Percentiles rank a stretch among this genome's conserved stretches.
Conservation (phyloP, 805 yeast species). For the Lipomyces anomalus region DNA sequence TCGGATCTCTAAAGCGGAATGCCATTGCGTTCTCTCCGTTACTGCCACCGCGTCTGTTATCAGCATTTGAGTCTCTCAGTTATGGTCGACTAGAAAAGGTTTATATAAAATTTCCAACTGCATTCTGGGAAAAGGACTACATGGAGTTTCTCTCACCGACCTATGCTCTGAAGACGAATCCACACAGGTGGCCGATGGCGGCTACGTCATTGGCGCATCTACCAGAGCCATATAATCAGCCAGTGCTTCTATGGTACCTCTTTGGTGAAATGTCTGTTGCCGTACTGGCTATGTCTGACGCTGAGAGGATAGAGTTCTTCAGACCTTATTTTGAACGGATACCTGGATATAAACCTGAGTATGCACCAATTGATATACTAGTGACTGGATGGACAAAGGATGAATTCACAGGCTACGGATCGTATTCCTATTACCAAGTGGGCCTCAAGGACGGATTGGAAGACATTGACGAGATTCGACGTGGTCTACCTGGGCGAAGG, state of each 20-base stretch:
- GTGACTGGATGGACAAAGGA: constrained; percentile 30
- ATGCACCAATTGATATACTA: constrained; percentile 18
- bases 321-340: constrained; percentile 23
- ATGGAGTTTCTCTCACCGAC: constrained; percentile 26
- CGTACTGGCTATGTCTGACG: constrained; percentile 18
- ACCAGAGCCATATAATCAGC: constrained; percentile 20
- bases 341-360: constrained; percentile 13
- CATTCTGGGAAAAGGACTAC: constrained; percentile 30
- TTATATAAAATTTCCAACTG: constrained; percentile 29
- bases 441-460: constrained; percentile 22
- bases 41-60: constrained; percentile 18
- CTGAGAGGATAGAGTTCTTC: constrained; percentile 24
- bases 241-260: constrained; percentile 25
- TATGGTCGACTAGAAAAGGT: constrained; percentile 32
- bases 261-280: constrained; percentile 24
- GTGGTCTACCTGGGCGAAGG: constrained; percentile 20
- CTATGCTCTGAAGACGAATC: constrained; percentile 8
- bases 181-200: constrained; percentile 10
- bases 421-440: constrained; percentile 26
- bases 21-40: constrained; percentile 26
- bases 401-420: constrained; percentile 31
- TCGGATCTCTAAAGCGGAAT: constrained; percentile 28
- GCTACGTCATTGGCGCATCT: constrained; percentile 16
- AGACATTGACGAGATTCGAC: constrained; percentile 25
- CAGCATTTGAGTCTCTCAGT: constrained; percentile 25